Conservation (phyloP, 2,329 filamentous ascomycete genomes). For the Penicillium sp. region DNA sequence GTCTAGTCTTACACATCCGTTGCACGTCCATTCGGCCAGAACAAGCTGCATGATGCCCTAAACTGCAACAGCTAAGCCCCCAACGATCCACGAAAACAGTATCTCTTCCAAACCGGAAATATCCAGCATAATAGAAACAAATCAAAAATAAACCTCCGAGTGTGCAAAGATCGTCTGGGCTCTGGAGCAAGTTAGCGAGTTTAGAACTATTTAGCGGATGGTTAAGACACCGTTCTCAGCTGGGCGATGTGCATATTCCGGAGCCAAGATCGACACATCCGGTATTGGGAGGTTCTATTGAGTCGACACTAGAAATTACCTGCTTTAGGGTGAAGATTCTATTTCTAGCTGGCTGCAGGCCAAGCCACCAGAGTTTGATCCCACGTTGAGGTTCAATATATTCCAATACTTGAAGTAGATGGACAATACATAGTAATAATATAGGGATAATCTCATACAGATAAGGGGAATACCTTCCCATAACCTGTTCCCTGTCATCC, state of each 20-base stretch:
- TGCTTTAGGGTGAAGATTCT: constrained; percentile 8
- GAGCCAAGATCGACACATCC: constrained; percentile 6
- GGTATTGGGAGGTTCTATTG: not conserved
- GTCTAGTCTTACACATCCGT: constrained; percentile 20
- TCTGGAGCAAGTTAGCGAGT: not conserved
- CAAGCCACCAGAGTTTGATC: constrained; percentile 6
- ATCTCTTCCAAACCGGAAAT: constrained; percentile 11
- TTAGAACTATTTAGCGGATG: not conserved
- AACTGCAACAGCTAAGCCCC: constrained; percentile 35
- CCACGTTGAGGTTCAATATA: not conserved
- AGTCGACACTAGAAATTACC: not conserved
- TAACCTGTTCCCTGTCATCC: constrained; percentile 2
- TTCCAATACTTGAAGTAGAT: not conserved
- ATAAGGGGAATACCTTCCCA: constrained; percentile 7
- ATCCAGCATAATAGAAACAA: not conserved
- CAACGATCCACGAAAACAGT: constrained; percentile 29
- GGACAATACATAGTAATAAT: too few relatives aligned
- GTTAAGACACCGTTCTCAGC: constrained; percentile 3
- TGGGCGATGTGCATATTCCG: constrained; percentile 9
- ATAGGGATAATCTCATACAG: not conserved
- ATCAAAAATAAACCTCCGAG: not conserved
- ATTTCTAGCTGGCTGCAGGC: constrained; percentile 6
- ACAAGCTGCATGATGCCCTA: constrained; percentile 25
- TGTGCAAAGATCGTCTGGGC: constrained; percentile 2
- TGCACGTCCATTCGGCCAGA: constrained; percentile 26